Percentiles rank a stretch among this genome's conserved stretches.
phyloP scores from a whole-genome alignment of 1,284 basidiomycete genomes.

The Sanghuangporus baumii region DNA sequence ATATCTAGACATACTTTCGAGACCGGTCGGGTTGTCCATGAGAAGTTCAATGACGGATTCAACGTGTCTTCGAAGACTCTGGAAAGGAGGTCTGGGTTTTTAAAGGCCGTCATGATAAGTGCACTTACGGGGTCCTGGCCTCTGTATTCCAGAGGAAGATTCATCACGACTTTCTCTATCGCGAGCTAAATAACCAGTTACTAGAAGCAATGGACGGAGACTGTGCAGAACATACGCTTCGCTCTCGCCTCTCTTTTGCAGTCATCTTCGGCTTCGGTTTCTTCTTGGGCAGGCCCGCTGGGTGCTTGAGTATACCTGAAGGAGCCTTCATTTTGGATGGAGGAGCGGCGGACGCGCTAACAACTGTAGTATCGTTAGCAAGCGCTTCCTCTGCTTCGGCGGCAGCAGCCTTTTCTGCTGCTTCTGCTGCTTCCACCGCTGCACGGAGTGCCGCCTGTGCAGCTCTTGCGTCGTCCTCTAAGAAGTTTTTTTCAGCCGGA shows the following conservation, averaged over 20 bases:
- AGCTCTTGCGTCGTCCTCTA: constrained; percentile 39
- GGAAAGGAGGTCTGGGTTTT: constrained; percentile 2
- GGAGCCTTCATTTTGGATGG: constrained; percentile 37
- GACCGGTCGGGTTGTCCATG: constrained; percentile 49
- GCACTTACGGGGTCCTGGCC: constrained; percentile 74
- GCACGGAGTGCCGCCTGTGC: constrained; percentile 33
- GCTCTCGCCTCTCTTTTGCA: constrained; percentile 79
- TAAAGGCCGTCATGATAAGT: not conserved
- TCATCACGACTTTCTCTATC: constrained; percentile 71
- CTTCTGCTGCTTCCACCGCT: constrained; percentile 20
- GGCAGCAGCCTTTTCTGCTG: constrained; percentile 17
- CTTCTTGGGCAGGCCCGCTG: constrained; percentile 43
- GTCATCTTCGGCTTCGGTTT: constrained; percentile 58
- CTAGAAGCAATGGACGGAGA: not conserved
- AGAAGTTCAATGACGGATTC: constrained; percentile 71
- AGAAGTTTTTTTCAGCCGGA: not conserved
- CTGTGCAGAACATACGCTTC: constrained; percentile 43
- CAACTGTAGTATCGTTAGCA: constrained; percentile 39
- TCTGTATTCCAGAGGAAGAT: constrained; percentile 85
- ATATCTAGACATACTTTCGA: constrained; percentile 44
- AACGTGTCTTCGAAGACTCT: constrained; percentile 72
- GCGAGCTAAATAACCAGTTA: constrained; percentile 38
- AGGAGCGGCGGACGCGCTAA: constrained; percentile 26
- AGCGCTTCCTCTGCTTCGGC: constrained; percentile 23
- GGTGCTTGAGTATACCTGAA: constrained; percentile 29